Evolutionary conservation across 768 basidiomycete genomes (phyloP).

Genomic region (Suillus placidus): DNA sequence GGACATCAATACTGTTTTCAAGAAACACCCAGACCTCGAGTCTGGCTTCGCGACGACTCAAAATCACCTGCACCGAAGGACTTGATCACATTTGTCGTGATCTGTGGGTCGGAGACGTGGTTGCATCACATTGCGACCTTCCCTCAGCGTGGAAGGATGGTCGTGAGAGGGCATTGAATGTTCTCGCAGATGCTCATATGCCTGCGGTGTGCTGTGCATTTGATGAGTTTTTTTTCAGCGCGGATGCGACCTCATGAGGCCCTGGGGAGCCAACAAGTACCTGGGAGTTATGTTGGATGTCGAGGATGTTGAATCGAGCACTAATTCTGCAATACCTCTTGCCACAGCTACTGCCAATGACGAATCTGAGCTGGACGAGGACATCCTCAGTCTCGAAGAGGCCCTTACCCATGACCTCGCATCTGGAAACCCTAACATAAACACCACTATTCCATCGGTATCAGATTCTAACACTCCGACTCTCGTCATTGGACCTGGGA

Average conservation of each 20-base stretch:
- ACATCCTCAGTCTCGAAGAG: neutral
- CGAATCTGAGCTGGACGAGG: neutral
- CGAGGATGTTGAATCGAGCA: no score
- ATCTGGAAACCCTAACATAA: neutral
- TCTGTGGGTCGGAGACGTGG: neutral
- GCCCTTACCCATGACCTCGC: neutral
- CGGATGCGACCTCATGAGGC: neutral
- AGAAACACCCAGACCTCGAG: constrained; percentile 26
- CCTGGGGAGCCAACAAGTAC: neutral
- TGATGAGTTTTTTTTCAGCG: neutral
- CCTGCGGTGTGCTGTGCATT: neutral
- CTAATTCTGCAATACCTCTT: neutral
- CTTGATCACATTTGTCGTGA: constrained; percentile 19
- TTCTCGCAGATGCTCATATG: neutral
- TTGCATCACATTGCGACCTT: neutral
- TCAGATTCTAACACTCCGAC: no score
- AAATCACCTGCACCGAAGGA: neutral
- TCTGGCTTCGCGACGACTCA: constrained; percentile 21
- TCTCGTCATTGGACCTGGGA: no score
- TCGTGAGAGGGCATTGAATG: neutral
- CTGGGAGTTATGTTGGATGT: neutral
- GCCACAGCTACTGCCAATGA: neutral
- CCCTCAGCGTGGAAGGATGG: neutral
- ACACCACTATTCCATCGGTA: neutral
- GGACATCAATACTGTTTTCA: constrained; percentile 21